Evolutionary conservation across 2,329 filamentous ascomycete species (phyloP), one percentile per base, ranked within the genome.

Genomic region (Rasamsonia emersonii): DNA sequence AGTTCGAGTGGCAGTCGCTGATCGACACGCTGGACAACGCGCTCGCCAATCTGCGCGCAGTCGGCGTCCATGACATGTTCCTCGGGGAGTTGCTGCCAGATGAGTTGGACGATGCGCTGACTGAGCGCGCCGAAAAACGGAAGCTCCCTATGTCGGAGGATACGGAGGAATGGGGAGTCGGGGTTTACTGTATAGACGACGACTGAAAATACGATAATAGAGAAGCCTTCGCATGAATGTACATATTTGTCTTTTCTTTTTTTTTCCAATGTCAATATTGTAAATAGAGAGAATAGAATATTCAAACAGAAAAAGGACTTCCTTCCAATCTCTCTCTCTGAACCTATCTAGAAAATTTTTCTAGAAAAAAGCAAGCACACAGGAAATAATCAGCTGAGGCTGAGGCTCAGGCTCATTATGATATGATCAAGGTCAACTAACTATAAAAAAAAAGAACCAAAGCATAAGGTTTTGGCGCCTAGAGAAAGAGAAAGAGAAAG

Each of bases 21-120:
- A 26, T 49, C n/a, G 24, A 39, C 14, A 43, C 47, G 3, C 30
- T 56, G 14, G 35, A 45, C 7, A 32, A 32, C 2, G 47, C 42
- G 1, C 27, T 56, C 18, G 30, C 37, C 6, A 49, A 52, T 32
- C 36, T 57, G 13, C 44, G 46, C 4, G 32, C 44, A 8, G 29
- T 56, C 2, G 51, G 47, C 2, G 46, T 57, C 30, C 41, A 50
- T 18, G 47, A 51, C 16, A 37, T 45, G 3, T 52, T 46, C 25
- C 40, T 37, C 19, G 47, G 49, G 13, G 49, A 51, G 23, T n/a
- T n/a, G n/a, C n/a, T n/a, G n/a, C n/a, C n/a, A n/a, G 45, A 46
- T 18, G 46, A 46, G 30, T 27, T 58, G n/a, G 50, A 55, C 30
- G 35, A 48, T 10, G 31, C 47, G 24, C 35, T 58, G 21, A 30